A percentile compares a stretch with the other conserved stretches of the same genome.
Evolutionary conservation across 805 yeast species (phyloP).

Genomic region (Tetrapisispora fleetii): DNA sequence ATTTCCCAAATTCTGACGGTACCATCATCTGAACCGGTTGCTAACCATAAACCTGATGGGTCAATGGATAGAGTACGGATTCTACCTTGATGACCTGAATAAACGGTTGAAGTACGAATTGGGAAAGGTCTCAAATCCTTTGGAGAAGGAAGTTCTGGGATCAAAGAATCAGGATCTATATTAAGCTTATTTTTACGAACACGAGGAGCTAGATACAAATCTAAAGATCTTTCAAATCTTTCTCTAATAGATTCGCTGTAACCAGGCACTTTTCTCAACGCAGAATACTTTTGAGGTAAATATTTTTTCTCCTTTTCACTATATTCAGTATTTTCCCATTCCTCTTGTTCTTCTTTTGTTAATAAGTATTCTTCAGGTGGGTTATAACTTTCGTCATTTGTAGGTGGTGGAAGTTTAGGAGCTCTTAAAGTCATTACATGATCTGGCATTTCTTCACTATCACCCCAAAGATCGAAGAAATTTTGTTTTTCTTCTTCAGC

Average conservation of each 20-base stretch:
- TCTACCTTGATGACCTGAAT: constrained; percentile 73
- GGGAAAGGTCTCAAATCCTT: constrained; percentile 96
- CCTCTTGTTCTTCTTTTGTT: constrained; percentile 63
- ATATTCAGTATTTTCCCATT: constrained; percentile 63
- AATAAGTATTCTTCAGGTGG: constrained; percentile 94
- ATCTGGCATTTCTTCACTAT: constrained; percentile 48
- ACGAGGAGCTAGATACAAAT: constrained; percentile 91
- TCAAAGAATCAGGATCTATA: constrained; percentile 90
- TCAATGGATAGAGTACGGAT: constrained; percentile 77
- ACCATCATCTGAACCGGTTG: constrained; percentile 97
- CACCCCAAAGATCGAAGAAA: constrained; percentile 83
- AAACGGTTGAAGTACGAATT: constrained; percentile 73
- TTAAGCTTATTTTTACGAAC: constrained; percentile 82
- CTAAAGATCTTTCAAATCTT: constrained; percentile 87
- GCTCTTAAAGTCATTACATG: constrained; percentile 90
- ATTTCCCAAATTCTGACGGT: constrained; percentile 95
- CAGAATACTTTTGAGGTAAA: constrained; percentile 68
- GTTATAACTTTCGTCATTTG: constrained; percentile 91
- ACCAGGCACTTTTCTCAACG: constrained; percentile 90
- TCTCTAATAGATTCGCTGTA: constrained; percentile 79
- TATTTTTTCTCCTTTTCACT: constrained; percentile 70
- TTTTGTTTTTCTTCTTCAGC: constrained; percentile 39
- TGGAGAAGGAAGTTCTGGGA: constrained; percentile 95
- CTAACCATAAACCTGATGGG: constrained; percentile 88
- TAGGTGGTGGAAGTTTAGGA: constrained; percentile 92